Conservation (phyloP, 2,329 filamentous ascomycete genomes). For the Cyanodermella asteris region DNA sequence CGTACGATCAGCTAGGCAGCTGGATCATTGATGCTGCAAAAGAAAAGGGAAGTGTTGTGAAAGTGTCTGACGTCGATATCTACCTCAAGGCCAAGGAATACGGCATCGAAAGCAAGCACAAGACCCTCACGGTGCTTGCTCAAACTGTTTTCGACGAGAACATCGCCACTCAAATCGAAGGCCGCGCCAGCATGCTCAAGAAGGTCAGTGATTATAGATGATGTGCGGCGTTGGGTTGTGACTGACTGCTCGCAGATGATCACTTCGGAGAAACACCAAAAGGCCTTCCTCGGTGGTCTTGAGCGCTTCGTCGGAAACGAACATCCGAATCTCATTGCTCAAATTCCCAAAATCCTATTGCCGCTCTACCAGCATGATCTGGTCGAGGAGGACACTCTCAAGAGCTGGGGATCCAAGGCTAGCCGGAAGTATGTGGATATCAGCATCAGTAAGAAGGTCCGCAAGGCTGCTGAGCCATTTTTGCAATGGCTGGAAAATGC, state of each 20-base stretch:
- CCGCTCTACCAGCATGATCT: slow-evolving; percentile 82
- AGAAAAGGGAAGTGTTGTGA: slow-evolving; percentile 49
- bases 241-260: slow-evolving; percentile 35
- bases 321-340: slow-evolving; percentile 52
- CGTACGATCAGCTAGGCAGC: slow-evolving; percentile 77
- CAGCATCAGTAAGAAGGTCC: slow-evolving; percentile 76
- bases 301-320: slow-evolving; percentile 78
- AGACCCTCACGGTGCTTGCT: slow-evolving; percentile 73
- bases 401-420: slow-evolving; percentile 79
- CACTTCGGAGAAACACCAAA: slow-evolving; percentile 82
- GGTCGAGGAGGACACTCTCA: slow-evolving; percentile 67
- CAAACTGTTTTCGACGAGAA: slow-evolving; percentile 87
- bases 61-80: slow-evolving; percentile 72
- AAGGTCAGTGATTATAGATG: slow-evolving; percentile 32
- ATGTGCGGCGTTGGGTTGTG: background rate
- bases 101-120: slow-evolving; percentile 85
- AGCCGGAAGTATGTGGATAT: slow-evolving; percentile 97
- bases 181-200: slow-evolving; percentile 70
- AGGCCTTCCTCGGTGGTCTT: slow-evolving; percentile 81
- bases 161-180: slow-evolving; percentile 68
- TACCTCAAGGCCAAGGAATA: slow-evolving; percentile 95
- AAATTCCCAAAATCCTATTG: slow-evolving; percentile 71
- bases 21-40: slow-evolving; percentile 65
- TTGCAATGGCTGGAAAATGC: slow-evolving; percentile 82
- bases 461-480: slow-evolving; percentile 85